These are phyloP conservation scores for Papiliotrema laurentii DNA, from an alignment of 1,284 basidiomycete genomes.

Conservation along the genomic window DNA sequence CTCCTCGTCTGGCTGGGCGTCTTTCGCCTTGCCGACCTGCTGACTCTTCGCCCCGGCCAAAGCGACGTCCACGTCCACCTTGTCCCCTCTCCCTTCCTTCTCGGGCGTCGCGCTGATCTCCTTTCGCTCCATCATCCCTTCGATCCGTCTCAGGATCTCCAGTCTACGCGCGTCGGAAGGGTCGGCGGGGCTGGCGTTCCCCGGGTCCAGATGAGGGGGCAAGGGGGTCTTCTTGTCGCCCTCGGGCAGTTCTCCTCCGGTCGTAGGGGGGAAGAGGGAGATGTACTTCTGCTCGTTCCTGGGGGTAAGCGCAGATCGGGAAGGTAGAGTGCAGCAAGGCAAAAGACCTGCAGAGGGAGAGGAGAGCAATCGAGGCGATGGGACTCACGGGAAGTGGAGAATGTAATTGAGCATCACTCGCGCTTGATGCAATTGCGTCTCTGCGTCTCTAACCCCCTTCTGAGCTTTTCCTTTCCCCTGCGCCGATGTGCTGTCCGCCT, in stretches of 20 bases:
- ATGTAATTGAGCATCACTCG: conserved; percentile 81
- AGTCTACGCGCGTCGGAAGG: conserved; percentile 56
- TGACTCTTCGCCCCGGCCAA: conserved; percentile 17
- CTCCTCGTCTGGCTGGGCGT: conserved; percentile 30
- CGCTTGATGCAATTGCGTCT: conserved; percentile 58
- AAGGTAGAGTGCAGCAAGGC: not conserved
- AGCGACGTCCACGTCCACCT: conserved; percentile 3
- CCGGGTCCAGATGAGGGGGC: conserved; percentile 52
- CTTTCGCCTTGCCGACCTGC: conserved; percentile 15
- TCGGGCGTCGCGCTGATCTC: conserved; percentile 63
- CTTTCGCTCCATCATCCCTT: conserved; percentile 60
- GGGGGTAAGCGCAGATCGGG: not conserved
- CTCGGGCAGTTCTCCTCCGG: conserved; percentile 12
- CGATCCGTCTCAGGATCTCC: conserved; percentile 60
- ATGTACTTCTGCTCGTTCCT: conserved; percentile 77
- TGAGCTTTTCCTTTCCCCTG: conserved; percentile 51
- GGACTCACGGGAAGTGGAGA: conserved; percentile 55
- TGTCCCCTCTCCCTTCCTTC: conserved; percentile 13
- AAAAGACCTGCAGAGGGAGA: not conserved
- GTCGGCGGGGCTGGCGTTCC: conserved; percentile 32
- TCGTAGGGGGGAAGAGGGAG: conserved; percentile 68
- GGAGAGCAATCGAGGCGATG: not conserved
- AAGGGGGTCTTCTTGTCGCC: conserved; percentile 25
- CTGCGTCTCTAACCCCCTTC: too few species aligned
- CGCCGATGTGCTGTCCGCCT: conserved; percentile 38